Percentiles rank a stretch among this genome's conserved stretches.
Conservation (phyloP, 306 rosid genomes). For the Vigna mungo region DNA sequence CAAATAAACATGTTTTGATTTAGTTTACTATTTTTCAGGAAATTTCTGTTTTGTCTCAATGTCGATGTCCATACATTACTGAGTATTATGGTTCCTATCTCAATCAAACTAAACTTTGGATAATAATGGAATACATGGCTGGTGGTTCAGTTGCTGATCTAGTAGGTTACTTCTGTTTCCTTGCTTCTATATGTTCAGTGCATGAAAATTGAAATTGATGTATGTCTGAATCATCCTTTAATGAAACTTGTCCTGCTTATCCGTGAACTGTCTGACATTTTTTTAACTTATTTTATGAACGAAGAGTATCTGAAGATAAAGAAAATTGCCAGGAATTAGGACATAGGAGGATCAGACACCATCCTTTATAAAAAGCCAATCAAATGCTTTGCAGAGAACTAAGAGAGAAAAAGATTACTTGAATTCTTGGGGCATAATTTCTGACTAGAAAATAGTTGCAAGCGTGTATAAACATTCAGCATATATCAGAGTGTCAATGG, state of each 20-base stretch:
- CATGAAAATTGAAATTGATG: slow-evolving; percentile 39
- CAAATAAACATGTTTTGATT: slow-evolving; percentile 43
- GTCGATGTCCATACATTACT: slow-evolving; percentile 94
- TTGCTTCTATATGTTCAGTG: slow-evolving; percentile 48
- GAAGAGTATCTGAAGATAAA: neutral
- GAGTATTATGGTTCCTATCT: slow-evolving; percentile 97
- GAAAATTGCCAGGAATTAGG: slow-evolving; percentile 12
- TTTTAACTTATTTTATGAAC: neutral
- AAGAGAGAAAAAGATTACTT: slow-evolving; percentile 22
- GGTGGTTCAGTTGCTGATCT: slow-evolving; percentile 99
- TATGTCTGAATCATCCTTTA: neutral
- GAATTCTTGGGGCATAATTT: neutral
- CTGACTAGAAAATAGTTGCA: slow-evolving; percentile 1
- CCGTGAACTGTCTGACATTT: slow-evolving; percentile 4
- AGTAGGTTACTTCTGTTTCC: slow-evolving; percentile 75
- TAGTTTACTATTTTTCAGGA: slow-evolving; percentile 76
- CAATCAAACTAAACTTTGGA: slow-evolving; percentile 97
- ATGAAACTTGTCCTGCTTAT: slow-evolving; percentile 2
- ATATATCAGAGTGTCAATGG: neutral
- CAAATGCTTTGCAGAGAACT: slow-evolving; percentile 1
- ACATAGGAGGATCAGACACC: neutral
- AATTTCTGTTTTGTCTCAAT: slow-evolving; percentile 96
- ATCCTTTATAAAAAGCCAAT: neutral
- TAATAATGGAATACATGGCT: slow-evolving; percentile 99
- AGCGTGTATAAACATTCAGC: slow-evolving; percentile 10